Evolutionary conservation across 306 rosid genomes (phyloP).

Genomic region (Nissolia schottii): DNA sequence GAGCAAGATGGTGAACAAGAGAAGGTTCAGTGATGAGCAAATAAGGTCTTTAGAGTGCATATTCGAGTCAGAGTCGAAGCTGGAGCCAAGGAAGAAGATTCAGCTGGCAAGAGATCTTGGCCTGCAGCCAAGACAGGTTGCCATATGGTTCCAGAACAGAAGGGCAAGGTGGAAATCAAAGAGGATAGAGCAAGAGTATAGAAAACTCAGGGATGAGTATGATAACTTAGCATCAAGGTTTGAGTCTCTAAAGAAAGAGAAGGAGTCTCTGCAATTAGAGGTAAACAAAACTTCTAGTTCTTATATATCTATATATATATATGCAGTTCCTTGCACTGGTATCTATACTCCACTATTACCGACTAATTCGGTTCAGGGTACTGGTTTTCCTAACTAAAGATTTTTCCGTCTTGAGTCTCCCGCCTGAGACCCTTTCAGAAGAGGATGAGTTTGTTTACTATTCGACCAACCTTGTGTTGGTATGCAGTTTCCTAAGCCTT

Average conservation of each 20-base stretch:
- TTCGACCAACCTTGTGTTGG: no score
- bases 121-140: constrained; percentile 87
- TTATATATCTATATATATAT: neutral
- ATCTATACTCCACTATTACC: no score
- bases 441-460: no score
- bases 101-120: constrained; percentile 82
- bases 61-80: constrained; percentile 77
- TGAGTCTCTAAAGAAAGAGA: constrained; percentile 69
- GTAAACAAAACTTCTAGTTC: constrained; percentile 42
- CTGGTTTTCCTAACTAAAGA: no score
- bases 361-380: no score
- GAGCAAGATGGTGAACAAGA: constrained; percentile 51
- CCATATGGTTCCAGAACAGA: constrained; percentile 95
- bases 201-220: constrained; percentile 58
- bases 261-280: constrained; percentile 65
- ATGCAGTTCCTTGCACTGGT: no score
- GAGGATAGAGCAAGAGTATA: constrained; percentile 66
- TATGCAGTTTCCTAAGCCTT: neutral
- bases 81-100: constrained; percentile 76
- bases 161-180: constrained; percentile 98
- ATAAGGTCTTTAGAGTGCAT: constrained; percentile 62
- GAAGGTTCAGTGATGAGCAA: constrained; percentile 83
- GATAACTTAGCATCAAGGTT: constrained; percentile 52
- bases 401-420: no score
- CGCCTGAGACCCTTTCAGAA: no score